Evolutionary conservation across 2,329 filamentous ascomycete genomes (phyloP).

Genomic region (Fusarium brevicatenulatum): DNA sequence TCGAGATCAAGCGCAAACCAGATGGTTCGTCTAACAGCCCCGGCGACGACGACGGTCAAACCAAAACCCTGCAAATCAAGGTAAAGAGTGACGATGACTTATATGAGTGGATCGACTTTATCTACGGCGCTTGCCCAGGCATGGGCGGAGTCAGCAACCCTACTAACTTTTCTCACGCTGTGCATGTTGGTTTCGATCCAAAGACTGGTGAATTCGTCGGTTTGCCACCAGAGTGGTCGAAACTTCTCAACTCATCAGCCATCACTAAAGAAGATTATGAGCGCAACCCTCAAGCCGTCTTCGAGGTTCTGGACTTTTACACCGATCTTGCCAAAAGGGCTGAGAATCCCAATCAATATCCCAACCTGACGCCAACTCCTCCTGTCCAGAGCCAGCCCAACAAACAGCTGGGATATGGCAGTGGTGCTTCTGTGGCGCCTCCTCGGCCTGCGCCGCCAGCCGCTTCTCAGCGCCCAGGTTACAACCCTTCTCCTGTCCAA

Average conservation of each 20-base stretch:
- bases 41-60: slow-evolving; percentile 81
- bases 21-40: slow-evolving; percentile 76
- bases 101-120: slow-evolving; percentile 98
- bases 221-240: slow-evolving; percentile 95
- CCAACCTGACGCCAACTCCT: slow-evolving; percentile 75
- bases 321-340: slow-evolving; percentile 82
- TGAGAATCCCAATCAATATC: slow-evolving; percentile 75
- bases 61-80: slow-evolving; percentile 87
- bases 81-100: slow-evolving; percentile 97
- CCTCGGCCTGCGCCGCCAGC: slow-evolving; percentile 70
- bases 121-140: slow-evolving; percentile 94
- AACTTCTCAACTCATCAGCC: slow-evolving; percentile 92
- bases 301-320: slow-evolving; percentile 87
- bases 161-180: slow-evolving; percentile 96
- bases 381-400: slow-evolving; percentile 65
- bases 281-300: slow-evolving; percentile 88
- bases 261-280: slow-evolving; percentile 99
- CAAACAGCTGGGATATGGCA: slow-evolving; percentile 70
- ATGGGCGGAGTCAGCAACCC: slow-evolving; percentile 99
- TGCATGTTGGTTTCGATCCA: slow-evolving; percentile 97
- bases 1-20: slow-evolving; percentile 86
- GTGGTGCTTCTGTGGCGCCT: slow-evolving; percentile 70
- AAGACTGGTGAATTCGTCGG: slow-evolving; percentile 95
- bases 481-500: slow-evolving; percentile 52
- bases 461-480: slow-evolving; percentile 57